Percentiles rank a stretch among this genome's conserved stretches.
Evolutionary conservation across 2,329 filamentous ascomycete genomes (phyloP).

Genomic region (Fusarium foetens): DNA sequence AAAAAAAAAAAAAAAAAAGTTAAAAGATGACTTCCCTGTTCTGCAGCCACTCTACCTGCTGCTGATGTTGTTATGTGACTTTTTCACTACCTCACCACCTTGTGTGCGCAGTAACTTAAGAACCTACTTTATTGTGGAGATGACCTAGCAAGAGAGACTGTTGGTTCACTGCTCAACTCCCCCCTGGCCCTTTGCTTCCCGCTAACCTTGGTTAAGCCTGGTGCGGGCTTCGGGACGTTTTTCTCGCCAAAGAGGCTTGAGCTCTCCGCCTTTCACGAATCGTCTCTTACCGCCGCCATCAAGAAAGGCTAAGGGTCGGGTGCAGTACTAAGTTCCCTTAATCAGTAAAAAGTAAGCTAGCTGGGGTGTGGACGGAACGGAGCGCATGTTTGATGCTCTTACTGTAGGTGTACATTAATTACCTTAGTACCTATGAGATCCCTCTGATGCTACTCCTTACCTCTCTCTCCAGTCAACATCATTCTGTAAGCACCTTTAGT

Average conservation of each 20-base stretch:
- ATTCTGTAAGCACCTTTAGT: not conserved
- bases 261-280: slow-evolving; percentile 52
- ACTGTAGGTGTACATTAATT: not conserved
- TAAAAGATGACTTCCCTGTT: slow-evolving; percentile 17
- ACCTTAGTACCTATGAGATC: not conserved
- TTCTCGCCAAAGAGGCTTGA: slow-evolving; percentile 35
- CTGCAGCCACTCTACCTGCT: slow-evolving; percentile 44
- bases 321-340: slow-evolving; percentile 3
- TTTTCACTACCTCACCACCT: not conserved
- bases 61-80: not conserved
- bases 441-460: not conserved
- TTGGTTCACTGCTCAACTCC: slow-evolving; percentile 31
- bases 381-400: slow-evolving; percentile 1
- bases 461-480: not conserved
- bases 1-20: not conserved
- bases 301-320: slow-evolving; percentile 35
- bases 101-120: not conserved
- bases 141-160: slow-evolving; percentile 15
- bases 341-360: slow-evolving; percentile 5
- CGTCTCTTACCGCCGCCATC: slow-evolving; percentile 52
- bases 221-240: slow-evolving; percentile 39
- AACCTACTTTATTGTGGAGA: slow-evolving; percentile 24
- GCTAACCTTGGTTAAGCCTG: slow-evolving; percentile 26
- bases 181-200: slow-evolving; percentile 13
- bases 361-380: slow-evolving; percentile 13